These are phyloP conservation scores for Pythium myriotylum DNA, from an alignment of 352 stramenopile genomes.

Conservation along the genomic window DNA sequence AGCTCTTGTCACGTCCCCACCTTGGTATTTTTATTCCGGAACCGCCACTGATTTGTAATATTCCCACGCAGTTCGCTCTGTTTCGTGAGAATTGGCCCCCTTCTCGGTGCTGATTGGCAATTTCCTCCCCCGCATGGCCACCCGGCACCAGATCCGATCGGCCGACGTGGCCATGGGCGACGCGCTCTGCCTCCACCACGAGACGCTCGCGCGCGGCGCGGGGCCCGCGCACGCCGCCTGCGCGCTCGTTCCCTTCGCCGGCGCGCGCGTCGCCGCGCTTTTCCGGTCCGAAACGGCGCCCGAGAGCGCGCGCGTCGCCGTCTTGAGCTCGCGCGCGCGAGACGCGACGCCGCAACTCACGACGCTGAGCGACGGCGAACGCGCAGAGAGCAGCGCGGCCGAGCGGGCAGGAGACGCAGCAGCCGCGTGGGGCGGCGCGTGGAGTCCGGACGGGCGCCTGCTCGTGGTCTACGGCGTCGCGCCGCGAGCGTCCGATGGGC, in stretches of 20 bases:
- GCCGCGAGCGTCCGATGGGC: slow-evolving; percentile 20
- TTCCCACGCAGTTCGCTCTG: too few relatives aligned
- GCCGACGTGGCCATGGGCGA: slow-evolving; percentile 20
- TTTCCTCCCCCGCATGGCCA: too few relatives aligned
- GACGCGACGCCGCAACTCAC: slow-evolving; percentile 3
- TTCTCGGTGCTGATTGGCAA: too few relatives aligned
- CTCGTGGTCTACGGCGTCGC: slow-evolving; percentile 44
- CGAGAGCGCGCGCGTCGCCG: slow-evolving; percentile 8
- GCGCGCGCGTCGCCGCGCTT: slow-evolving; percentile 19
- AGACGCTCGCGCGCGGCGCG: slow-evolving; percentile 1
- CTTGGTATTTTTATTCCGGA: too few relatives aligned
- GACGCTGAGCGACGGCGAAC: background rate
- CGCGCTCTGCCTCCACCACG: slow-evolving; percentile 21
- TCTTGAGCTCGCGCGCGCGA: background rate
- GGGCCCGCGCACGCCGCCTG: background rate
- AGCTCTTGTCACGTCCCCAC: too few relatives aligned
- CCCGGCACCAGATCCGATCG: too few relatives aligned
- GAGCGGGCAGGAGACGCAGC: background rate
- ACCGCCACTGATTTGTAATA: too few relatives aligned
- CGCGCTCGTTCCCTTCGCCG: slow-evolving; percentile 12
- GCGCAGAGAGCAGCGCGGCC: background rate
- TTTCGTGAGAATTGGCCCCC: too few relatives aligned
- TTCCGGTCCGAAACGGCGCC: slow-evolving; percentile 15
- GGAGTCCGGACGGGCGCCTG: slow-evolving; percentile 57
- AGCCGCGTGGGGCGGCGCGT: slow-evolving; percentile 16